Percentiles rank a stretch among this genome's conserved stretches.
Evolutionary conservation across 768 basidiomycete species (phyloP).

Genomic region (Sarcomyxa edulis): DNA sequence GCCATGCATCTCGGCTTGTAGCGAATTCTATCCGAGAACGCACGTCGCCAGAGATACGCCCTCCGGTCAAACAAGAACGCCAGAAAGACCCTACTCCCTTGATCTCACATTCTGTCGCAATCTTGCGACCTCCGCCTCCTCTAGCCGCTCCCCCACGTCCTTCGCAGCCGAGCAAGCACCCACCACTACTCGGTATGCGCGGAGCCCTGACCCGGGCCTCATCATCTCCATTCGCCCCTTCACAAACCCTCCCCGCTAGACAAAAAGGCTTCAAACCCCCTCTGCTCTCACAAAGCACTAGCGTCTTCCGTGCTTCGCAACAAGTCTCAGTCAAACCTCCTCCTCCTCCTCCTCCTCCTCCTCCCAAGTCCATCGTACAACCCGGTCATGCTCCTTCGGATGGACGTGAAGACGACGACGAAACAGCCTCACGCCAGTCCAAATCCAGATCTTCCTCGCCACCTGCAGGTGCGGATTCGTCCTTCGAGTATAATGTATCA

Average conservation of each 20-base stretch:
- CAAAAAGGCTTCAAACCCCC: conserved; percentile 34
- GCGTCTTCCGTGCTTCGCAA: no score
- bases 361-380: background rate
- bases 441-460: conserved; percentile 11
- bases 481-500: conserved; percentile 26
- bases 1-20: no score
- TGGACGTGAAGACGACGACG: no score
- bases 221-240: background rate
- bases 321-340: no score
- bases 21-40: no score
- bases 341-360: no score
- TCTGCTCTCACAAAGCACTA: conserved; percentile 14
- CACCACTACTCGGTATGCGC: conserved; percentile 35
- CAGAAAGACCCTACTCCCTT: no score
- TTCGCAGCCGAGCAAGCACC: conserved; percentile 4
- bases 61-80: no score
- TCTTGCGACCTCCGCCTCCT: background rate
- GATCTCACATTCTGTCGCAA: no score
- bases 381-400: no score
- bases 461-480: conserved; percentile 21
- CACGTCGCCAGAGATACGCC: no score
- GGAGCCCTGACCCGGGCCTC: conserved; percentile 21
- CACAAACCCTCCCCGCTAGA: conserved; percentile 19
- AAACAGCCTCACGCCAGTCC: background rate
- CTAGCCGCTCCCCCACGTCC: background rate